phyloP scores from a whole-genome alignment of 495 filamentous ascomycete genomes.

The Penicillium mononematosum region DNA sequence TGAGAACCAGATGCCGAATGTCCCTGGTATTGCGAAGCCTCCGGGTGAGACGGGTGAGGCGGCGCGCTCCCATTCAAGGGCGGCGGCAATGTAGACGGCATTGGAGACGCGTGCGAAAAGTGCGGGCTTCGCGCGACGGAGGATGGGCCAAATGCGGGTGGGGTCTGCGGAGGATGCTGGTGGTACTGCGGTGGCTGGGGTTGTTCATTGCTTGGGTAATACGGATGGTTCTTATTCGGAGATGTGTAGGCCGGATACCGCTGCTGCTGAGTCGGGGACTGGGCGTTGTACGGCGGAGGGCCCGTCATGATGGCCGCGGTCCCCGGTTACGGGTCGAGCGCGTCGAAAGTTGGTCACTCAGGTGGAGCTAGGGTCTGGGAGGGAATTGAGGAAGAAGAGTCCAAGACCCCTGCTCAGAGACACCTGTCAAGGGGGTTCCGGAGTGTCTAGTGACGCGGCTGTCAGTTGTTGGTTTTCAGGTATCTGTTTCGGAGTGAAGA shows the following conservation, averaged over 20 bases:
- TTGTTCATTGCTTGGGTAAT: conserved; percentile 57
- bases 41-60: conserved; percentile 43
- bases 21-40: conserved; percentile 45
- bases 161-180: conserved; percentile 53
- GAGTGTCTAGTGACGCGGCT: conserved; percentile 30
- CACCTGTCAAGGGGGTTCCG: conserved; percentile 28
- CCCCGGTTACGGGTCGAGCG: conserved; percentile 31
- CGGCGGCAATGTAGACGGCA: conserved; percentile 51
- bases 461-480: conserved; percentile 22
- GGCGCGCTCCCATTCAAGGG: conserved; percentile 51
- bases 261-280: conserved; percentile 46
- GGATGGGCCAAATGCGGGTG: conserved; percentile 52
- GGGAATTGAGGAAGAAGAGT: conserved; percentile 26
- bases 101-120: conserved; percentile 51
- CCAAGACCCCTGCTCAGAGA: conserved; percentile 18
- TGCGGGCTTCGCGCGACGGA: conserved; percentile 54
- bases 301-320: conserved; percentile 49
- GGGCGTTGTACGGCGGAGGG: conserved; percentile 47
- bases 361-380: conserved; percentile 7
- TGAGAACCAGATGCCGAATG: conserved; percentile 36
- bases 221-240: conserved; percentile 50
- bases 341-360: conserved; percentile 15
- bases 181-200: conserved; percentile 43
- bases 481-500: conserved; percentile 8
- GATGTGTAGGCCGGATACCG: conserved; percentile 41